phyloP scores from a whole-genome alignment of 2,329 filamentous ascomycete species.

The Neocucurbitaria cava region DNA sequence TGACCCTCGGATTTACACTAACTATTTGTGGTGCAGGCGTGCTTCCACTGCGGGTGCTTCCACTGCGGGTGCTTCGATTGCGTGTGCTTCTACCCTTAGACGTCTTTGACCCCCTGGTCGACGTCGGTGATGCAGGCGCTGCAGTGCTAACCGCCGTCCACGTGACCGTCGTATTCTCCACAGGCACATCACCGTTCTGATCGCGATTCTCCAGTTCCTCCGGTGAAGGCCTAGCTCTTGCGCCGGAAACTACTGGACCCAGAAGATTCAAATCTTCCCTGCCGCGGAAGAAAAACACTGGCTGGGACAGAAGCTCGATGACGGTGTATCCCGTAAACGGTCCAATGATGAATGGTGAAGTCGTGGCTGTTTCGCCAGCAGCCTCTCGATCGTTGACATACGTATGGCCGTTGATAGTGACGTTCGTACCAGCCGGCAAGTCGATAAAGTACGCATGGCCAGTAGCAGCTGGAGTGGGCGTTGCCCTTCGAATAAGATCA shows the following conservation, averaged over 20 bases:
- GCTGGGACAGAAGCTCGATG: slow-evolving; percentile 28
- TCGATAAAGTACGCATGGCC: slow-evolving; percentile 16
- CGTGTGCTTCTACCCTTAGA: too few relatives aligned
- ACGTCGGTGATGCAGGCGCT: not conserved
- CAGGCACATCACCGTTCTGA: not conserved
- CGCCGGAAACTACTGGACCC: not conserved
- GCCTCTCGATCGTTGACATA: slow-evolving; percentile 13
- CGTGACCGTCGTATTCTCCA: not conserved
- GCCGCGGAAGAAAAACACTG: slow-evolving; percentile 29
- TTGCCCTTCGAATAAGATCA: slow-evolving; percentile 1
- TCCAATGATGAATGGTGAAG: slow-evolving; percentile 17
- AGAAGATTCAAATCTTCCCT: slow-evolving; percentile 6
- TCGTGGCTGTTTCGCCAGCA: not conserved
- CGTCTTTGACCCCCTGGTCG: not conserved
- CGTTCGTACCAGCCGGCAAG: slow-evolving; percentile 6
- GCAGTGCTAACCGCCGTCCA: not conserved
- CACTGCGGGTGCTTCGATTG: too few relatives aligned
- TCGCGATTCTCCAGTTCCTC: not conserved
- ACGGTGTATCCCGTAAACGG: slow-evolving; percentile 25
- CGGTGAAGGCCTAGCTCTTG: not conserved
- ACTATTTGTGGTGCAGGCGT: too few relatives aligned
- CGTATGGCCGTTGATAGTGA: slow-evolving; percentile 26
- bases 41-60: too few relatives aligned
- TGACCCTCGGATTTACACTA: too few relatives aligned
- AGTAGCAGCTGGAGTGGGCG: not conserved